Evolutionary conservation across 73 alveolate species (phyloP), one percentile per base, ranked within the genome.

Genomic region (Paramecium sexaurelia): DNA sequence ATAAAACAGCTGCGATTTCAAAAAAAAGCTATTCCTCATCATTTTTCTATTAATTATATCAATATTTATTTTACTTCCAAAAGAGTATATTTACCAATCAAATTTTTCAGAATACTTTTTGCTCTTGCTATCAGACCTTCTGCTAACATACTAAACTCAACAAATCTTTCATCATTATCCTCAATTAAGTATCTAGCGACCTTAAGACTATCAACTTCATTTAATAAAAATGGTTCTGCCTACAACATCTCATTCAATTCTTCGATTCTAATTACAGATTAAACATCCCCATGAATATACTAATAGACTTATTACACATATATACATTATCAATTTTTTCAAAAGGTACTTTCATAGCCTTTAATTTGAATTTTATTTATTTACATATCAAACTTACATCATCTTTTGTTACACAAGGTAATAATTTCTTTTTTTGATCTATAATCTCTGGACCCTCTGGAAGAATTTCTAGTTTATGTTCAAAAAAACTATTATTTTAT

Each of bases 401-500:
- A 37, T 78, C 90, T 55, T 78, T 78, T 2, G 43, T 22, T 3
- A 78, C 71, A 78, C 90, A 78, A 41, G 90, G 90, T 24, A 78
- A 40, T 11, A 41, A 24, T 39, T 78, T 78, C 36, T 43, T 19
- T 39, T 39, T 78, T n/a, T 37, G 13, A 22, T 78, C 90, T 37
- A 17, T 29, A 0, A 78, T 43, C 20, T 78, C 90, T 11, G 90
- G 90, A 20, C 90, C 90, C 26, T 78, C 90, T 17, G 90, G 90
- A 11, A 78, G 71, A 39, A 43, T 33, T 41, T 78, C 90, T 10
- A 78, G 43, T 78, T 45, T 78, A 43, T 45, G 39, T 40, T 78
- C 90, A 10, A 78, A 78, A 24, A 78, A 20, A 20, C 83, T 61
- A 32, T 61, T 61, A 73, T 73, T 39, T 45, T 78, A 43, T 8